phyloP scores from a whole-genome alignment of 495 filamentous ascomycete genomes.

The Lasiosphaeriaceae sp. region DNA sequence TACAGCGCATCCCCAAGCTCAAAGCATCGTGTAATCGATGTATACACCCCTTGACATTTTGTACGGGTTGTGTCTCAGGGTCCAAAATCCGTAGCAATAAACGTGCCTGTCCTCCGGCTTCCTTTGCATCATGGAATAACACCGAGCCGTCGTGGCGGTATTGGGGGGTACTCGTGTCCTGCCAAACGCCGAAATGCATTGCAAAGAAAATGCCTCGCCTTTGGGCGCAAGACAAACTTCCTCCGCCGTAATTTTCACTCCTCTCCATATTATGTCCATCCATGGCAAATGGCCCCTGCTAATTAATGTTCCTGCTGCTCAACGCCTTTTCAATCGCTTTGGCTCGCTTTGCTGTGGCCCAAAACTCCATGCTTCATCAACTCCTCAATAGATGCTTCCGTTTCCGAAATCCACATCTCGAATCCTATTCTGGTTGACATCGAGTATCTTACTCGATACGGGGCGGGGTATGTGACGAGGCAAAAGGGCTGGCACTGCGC shows the following conservation, averaged over 20 bases:
- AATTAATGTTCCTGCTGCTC: background rate
- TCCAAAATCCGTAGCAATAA: too few species aligned
- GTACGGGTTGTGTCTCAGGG: too few species aligned
- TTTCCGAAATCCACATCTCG: background rate
- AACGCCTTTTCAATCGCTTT: background rate
- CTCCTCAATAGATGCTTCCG: too few species aligned
- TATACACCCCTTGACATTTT: too few species aligned
- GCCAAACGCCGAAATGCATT: background rate
- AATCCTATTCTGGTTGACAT: background rate
- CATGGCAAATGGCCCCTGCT: too few species aligned
- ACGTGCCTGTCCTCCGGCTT: too few species aligned
- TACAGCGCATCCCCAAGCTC: background rate
- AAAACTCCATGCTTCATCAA: too few species aligned
- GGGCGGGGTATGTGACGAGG: slow-evolving; percentile 31
- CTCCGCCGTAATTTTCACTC: too few species aligned
- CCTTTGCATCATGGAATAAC: background rate
- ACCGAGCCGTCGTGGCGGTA: too few species aligned
- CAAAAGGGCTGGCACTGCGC: slow-evolving; percentile 34
- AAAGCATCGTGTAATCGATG: too few species aligned
- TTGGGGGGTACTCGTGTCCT: background rate
- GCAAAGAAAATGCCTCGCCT: background rate
- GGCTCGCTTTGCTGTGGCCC: background rate
- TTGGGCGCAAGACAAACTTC: background rate
- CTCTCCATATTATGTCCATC: too few species aligned
- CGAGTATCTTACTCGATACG: slow-evolving; percentile 29